Conservation (phyloP, 2,329 filamentous ascomycete genomes). For the Ustulina deusta region DNA sequence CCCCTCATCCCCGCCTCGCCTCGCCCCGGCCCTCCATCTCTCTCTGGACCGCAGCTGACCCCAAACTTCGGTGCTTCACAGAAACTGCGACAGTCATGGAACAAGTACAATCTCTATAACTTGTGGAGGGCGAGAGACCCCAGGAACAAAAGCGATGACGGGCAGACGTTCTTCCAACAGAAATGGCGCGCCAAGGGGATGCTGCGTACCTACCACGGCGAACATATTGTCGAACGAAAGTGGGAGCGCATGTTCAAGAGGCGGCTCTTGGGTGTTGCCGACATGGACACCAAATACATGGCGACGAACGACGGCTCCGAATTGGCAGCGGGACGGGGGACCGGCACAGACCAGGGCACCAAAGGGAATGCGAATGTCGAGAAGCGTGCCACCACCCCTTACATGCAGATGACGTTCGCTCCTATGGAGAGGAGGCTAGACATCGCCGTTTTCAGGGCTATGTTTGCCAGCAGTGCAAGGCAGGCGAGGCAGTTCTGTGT, state of each 20-base stretch:
- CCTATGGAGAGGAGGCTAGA: conserved; percentile 92
- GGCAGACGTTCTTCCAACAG: conserved; percentile 91
- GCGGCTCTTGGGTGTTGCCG: conserved; percentile 82
- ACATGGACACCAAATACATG: conserved; percentile 85
- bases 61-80: conserved; percentile 54
- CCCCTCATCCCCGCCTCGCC: conserved; percentile 8
- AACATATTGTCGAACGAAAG: conserved; percentile 91
- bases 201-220: conserved; percentile 90
- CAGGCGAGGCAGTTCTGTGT: conserved; percentile 95
- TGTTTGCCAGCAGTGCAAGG: conserved; percentile 93
- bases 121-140: conserved; percentile 68
- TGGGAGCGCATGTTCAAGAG: conserved; percentile 94
- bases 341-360: conserved; percentile 66
- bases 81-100: conserved; percentile 97
- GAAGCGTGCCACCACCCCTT: conserved; percentile 73
- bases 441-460: conserved; percentile 90
- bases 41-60: conserved; percentile 24
- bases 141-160: conserved; percentile 52
- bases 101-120: conserved; percentile 97
- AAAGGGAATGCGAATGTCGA: conserved; percentile 3
- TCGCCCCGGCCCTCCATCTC: not conserved
- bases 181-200: conserved; percentile 94
- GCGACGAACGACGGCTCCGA: conserved; percentile 85
- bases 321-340: conserved; percentile 84
- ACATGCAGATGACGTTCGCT: conserved; percentile 96